Evolutionary conservation across 2,329 filamentous ascomycete genomes (phyloP).

Genomic region (Raffaelea ambrosiae): DNA sequence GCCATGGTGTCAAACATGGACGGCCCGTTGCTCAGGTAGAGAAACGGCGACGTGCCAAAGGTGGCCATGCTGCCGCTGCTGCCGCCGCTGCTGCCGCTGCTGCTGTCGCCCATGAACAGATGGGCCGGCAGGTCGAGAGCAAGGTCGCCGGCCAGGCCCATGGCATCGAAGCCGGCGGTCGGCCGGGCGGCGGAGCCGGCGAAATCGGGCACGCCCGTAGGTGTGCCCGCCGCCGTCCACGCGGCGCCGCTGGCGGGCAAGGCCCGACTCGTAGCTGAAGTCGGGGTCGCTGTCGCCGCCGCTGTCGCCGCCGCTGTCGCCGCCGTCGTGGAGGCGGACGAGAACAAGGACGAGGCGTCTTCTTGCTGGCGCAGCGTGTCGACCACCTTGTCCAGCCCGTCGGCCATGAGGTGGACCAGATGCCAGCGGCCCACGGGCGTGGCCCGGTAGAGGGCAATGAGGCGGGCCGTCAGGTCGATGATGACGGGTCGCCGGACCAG

Average conservation of each 20-base stretch:
- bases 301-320: neutral
- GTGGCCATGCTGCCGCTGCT: neutral
- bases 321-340: too few species aligned
- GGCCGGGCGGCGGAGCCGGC: too few species aligned
- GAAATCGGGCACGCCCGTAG: too few species aligned
- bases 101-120: neutral
- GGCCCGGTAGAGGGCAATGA: slow-evolving; percentile 30
- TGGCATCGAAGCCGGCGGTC: too few species aligned
- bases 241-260: too few species aligned
- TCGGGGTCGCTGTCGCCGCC: neutral
- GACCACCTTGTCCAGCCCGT: slow-evolving; percentile 27
- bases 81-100: too few species aligned
- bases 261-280: neutral
- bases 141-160: neutral
- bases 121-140: neutral
- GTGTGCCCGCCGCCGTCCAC: too few species aligned
- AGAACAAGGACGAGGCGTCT: neutral
- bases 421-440: slow-evolving; percentile 34
- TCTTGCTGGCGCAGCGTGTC: neutral
- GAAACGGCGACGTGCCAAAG: neutral
- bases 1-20: neutral
- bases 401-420: slow-evolving; percentile 35
- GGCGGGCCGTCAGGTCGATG: slow-evolving; percentile 25
- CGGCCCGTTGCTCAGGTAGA: neutral
- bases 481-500: slow-evolving; percentile 29